Evolutionary conservation across 73 alveolate species (phyloP).

Genomic region (Blepharisma japonicum): DNA sequence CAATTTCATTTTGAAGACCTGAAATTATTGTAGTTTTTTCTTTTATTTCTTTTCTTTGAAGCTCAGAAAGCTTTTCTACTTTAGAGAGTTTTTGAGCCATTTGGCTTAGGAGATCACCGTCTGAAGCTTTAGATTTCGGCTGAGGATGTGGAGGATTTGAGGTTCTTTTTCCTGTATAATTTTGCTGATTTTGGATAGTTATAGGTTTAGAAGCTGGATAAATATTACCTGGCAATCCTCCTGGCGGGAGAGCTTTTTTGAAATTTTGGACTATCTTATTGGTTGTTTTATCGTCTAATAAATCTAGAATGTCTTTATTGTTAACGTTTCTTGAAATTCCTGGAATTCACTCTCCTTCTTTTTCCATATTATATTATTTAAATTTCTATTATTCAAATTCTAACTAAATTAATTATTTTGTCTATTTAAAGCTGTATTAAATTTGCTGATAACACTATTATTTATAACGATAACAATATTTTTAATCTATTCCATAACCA

Average conservation of each 20-base stretch:
- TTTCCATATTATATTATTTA: conserved; percentile 49
- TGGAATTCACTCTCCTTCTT: conserved; percentile 57
- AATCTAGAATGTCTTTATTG: conserved; percentile 24
- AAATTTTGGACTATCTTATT: conserved; percentile 40
- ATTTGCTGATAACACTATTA: too few relatives aligned
- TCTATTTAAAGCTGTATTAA: too few relatives aligned
- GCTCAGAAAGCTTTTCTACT: conserved; percentile 42
- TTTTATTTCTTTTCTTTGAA: conserved; percentile 45
- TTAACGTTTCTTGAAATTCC: conserved; percentile 38
- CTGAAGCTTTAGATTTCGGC: conserved; percentile 33
- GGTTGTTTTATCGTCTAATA: conserved; percentile 52
- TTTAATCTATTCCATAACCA: too few relatives aligned
- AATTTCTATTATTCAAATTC: too few relatives aligned
- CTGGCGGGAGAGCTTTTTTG: conserved; percentile 42
- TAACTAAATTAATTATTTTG: too few relatives aligned
- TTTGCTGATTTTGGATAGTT: not conserved
- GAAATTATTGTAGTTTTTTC: conserved; percentile 48
- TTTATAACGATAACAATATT: too few relatives aligned
- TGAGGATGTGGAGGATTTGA: conserved; percentile 32
- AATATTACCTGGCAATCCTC: conserved; percentile 34
- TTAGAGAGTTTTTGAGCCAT: conserved; percentile 49
- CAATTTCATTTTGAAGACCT: conserved; percentile 42
- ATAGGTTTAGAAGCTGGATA: not conserved
- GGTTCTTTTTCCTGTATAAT: conserved; percentile 17
- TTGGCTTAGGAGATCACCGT: conserved; percentile 41